phyloP scores from a whole-genome alignment of 768 basidiomycete genomes.

The Kwoniella sp. region DNA sequence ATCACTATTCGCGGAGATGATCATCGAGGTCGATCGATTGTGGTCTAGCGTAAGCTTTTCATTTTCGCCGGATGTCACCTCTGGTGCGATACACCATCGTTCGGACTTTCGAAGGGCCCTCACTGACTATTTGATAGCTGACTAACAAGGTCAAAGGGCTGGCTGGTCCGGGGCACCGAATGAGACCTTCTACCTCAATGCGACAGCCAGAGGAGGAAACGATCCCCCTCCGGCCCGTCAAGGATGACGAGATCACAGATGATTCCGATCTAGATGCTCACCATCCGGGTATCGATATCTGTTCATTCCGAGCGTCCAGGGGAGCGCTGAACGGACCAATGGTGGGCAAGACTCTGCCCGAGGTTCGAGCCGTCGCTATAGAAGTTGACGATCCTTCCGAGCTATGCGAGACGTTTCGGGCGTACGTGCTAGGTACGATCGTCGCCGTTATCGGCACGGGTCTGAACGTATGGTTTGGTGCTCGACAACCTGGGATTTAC shows the following conservation, averaged over 20 bases:
- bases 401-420: slow-evolving; percentile 17
- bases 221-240: background rate
- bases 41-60: background rate
- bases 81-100: too few species aligned
- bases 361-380: slow-evolving; percentile 19
- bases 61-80: background rate
- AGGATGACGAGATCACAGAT: background rate
- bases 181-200: background rate
- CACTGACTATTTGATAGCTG: background rate
- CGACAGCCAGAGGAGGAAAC: background rate
- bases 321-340: too few species aligned
- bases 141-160: background rate
- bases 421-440: slow-evolving; percentile 16
- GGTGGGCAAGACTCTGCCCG: slow-evolving; percentile 9
- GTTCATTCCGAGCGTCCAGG: too few species aligned
- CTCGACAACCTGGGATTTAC: slow-evolving; percentile 18
- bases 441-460: slow-evolving; percentile 11
- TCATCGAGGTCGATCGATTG: background rate
- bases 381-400: slow-evolving; percentile 17
- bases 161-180: background rate
- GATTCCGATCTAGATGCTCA: background rate
- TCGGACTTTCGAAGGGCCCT: too few species aligned
- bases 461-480: slow-evolving; percentile 17
- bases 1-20: background rate
- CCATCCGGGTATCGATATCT: too few species aligned